Conservation (phyloP, 2,329 filamentous ascomycete genomes). For the Simplicillium aogashimaense region DNA sequence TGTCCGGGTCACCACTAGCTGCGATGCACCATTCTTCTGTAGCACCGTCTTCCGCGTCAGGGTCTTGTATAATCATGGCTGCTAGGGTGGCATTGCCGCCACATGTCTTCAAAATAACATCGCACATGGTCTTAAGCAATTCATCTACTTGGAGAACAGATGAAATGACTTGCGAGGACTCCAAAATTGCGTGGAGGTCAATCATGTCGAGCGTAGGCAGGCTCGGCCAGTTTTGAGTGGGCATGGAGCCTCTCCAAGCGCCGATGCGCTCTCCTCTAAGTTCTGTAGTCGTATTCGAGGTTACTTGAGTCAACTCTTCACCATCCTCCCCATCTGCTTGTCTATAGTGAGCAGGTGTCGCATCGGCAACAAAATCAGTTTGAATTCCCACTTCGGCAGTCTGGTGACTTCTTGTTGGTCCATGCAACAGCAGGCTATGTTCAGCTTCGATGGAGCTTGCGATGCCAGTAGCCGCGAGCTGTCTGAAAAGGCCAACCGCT, state of each 20-base stretch:
- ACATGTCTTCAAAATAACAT: constrained; percentile 70
- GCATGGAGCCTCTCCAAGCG: constrained; percentile 53
- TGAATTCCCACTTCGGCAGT: constrained; percentile 57
- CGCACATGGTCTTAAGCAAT: constrained; percentile 70
- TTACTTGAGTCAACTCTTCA: constrained; percentile 28
- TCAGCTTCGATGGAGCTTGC: constrained; percentile 58
- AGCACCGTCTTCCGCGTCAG: constrained; percentile 24
- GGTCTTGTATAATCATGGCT: constrained; percentile 64
- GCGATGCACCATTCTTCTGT: constrained; percentile 60
- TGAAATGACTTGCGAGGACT: constrained; percentile 71
- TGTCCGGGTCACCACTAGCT: constrained; percentile 62
- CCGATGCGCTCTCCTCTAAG: constrained; percentile 48
- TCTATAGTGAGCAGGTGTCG: constrained; percentile 40
- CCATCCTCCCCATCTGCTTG: constrained; percentile 33
- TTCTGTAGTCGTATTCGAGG: constrained; percentile 35
- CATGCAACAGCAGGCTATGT: constrained; percentile 57
- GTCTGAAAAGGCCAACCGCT: constrained; percentile 56
- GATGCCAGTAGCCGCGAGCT: constrained; percentile 60
- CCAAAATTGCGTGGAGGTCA: constrained; percentile 67
- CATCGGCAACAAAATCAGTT: constrained; percentile 57
- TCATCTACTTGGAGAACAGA: constrained; percentile 68
- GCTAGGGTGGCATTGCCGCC: constrained; percentile 60
- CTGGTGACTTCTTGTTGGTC: constrained; percentile 46
- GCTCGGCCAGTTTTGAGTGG: constrained; percentile 44
- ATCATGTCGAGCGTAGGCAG: constrained; percentile 75